Evolutionary conservation across 306 rosid species (phyloP), one percentile per base, ranked within the genome.

Genomic region (Leucaena leucocephala): DNA sequence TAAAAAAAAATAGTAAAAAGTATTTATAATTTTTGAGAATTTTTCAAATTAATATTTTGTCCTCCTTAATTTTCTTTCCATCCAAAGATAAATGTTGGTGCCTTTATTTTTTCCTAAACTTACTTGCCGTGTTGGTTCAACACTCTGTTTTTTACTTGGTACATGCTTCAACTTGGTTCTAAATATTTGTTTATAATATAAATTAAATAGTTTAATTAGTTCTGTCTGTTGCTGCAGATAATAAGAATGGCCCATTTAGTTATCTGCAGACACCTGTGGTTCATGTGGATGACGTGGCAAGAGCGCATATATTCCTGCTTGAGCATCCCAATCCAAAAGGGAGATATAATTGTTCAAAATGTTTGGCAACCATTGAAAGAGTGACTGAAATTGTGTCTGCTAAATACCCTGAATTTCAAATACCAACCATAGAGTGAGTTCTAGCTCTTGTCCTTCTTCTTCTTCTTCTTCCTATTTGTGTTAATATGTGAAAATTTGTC

Each of bases 261-360:
- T 2, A 50, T 16, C 6, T 54, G 8, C 75, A 57, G 21, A 2
- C 40, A 8, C 50, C 76, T 62, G 9, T 87, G 83, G 93, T 87
- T 38, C 86, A 92, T 77, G 90, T 86, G 19, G 93, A 92, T 59
- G 97, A 92, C 57, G 78, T 85, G 35, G 88, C 86, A 1, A 84
- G 92, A 62, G 87, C 92, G 62, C 89, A 90, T 33, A 85, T 91
- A 17, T 86, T 82, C 67, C 84, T 88, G 12, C 83, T 90, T 36
- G 92, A 90, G 78, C 78, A 86, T 64, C 81, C 90, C 39, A 75
- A 76, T 73, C 85, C 83, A 1, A 83, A 75, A 21, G 96, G 94
- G 27, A 84, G 94, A 71, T 93, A 86, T 49, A 89, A 72, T 87
- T 93, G 97, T 36, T 86, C 94, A 39, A 76, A 85, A 13, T 72